Percentiles rank a stretch among this genome's conserved stretches.
phyloP scores from a whole-genome alignment of 73 alveolate species.

The Durusdinium trenchii region DNA sequence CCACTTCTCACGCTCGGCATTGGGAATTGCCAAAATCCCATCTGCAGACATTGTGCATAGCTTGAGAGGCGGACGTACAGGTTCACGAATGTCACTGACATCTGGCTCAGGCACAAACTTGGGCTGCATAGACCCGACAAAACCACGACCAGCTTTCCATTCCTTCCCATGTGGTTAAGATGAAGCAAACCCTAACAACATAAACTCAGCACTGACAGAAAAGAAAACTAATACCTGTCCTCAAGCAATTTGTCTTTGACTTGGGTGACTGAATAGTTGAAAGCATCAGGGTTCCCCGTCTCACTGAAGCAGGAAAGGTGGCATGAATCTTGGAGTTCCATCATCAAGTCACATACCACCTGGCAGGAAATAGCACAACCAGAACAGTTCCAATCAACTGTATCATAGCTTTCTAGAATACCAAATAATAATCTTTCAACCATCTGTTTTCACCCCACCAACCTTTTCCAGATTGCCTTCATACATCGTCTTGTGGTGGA shows the following conservation, averaged over 20 bases:
- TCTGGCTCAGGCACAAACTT: slow-evolving; percentile 24
- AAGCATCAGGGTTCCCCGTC: background rate
- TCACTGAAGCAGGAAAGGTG: background rate
- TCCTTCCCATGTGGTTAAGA: background rate
- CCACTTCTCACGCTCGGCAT: slow-evolving; percentile 13
- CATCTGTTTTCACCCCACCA: background rate
- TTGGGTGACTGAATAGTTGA: background rate
- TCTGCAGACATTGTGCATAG: background rate
- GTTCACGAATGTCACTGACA: background rate
- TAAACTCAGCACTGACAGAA: background rate
- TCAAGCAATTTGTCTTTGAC: slow-evolving; percentile 55
- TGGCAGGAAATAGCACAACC: background rate
- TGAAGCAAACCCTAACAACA: background rate
- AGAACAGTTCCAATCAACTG: background rate
- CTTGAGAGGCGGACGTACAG: background rate
- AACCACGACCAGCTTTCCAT: slow-evolving; percentile 37
- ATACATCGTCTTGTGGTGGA: slow-evolving; percentile 57
- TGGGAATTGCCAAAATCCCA: background rate
- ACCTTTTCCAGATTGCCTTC: slow-evolving; percentile 21
- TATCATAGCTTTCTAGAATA: background rate
- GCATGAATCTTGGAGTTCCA: background rate
- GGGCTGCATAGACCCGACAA: background rate
- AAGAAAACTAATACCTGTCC: background rate
- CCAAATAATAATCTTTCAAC: background rate
- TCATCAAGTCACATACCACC: slow-evolving; percentile 18